Evolutionary conservation across 495 filamentous ascomycete genomes (phyloP).

Genomic region (Sporormia fimetaria): DNA sequence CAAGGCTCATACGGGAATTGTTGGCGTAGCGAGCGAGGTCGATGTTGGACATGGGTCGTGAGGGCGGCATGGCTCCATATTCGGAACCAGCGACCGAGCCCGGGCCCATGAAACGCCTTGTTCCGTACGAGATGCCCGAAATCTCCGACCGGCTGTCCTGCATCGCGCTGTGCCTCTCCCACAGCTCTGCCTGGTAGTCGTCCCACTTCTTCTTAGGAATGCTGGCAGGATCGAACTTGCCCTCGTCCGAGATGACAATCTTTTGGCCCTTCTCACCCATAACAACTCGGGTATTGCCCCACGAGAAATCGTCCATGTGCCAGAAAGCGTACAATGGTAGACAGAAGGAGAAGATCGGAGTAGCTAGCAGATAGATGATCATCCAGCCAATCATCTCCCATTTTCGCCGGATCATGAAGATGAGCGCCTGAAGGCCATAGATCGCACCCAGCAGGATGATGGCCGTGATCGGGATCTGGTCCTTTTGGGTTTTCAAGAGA

Average conservation of each 20-base stretch:
- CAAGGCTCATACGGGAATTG: conserved; percentile 64
- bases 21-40: conserved; percentile 43
- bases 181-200: conserved; percentile 94
- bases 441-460: conserved; percentile 87
- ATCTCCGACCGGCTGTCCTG: conserved; percentile 81
- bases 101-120: conserved; percentile 50
- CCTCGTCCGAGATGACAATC: conserved; percentile 90
- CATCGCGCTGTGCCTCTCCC: conserved; percentile 76
- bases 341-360: conserved; percentile 83
- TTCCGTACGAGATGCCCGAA: conserved; percentile 84
- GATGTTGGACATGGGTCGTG: conserved; percentile 65
- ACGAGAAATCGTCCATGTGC: conserved; percentile 99
- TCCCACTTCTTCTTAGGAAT: conserved; percentile 99
- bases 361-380: conserved; percentile 85
- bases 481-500: conserved; percentile 47
- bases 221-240: conserved; percentile 86
- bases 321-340: conserved; percentile 95
- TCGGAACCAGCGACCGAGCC: conserved; percentile 42
- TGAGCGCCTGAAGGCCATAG: conserved; percentile 93
- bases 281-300: conserved; percentile 94
- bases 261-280: conserved; percentile 92
- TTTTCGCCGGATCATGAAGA: conserved; percentile 89
- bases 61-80: conserved; percentile 43
- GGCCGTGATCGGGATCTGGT: conserved; percentile 63
- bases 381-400: conserved; percentile 99